Base-by-base conservation (phyloP, 192 early-diverging fungal genomes). In the Podila verticillata region DNA sequence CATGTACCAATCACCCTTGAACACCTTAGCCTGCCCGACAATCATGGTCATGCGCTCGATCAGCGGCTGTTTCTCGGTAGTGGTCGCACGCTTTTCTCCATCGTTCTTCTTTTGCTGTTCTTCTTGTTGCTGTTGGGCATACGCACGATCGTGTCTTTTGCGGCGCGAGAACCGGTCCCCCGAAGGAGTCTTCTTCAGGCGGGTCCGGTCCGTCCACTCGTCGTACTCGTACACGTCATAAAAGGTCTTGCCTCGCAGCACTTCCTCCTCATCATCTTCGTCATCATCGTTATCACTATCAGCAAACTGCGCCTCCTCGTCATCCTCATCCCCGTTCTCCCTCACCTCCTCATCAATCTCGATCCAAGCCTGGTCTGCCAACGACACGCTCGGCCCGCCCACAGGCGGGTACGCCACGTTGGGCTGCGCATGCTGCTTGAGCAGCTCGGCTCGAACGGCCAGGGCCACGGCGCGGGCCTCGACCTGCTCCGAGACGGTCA, bases 1-100 rank as follows among this genome's bases (percentile, higher is more conserved):
- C 77, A 80, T 80, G 48, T 80, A 80, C 69, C 58, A 80, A 24
- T 80, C 70, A 1, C 77, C 77, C 32, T 80, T 80, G 61, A 80
- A 80, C 12, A 60, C 77, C 47, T 68, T 80, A 24, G 77, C 54
- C 29, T 80, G 77, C 10, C 70, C 65, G 1, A 68, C 70, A 65
- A 80, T 80, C 77, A 80, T 80, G 0, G 77, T 80, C 77, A 72
- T 80, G 7, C 77, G 59, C 57, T 80, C 77, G 48, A 80, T 80
- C 77, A 80, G 54, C 2, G 65, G 70, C 12, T 15, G 48, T 9
- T 22, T 36, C 26, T 32, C n/a, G 28, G 6, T 6, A n/a, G n/a
- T n/a, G n/a, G n/a, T 24, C 8, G 13, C 61, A 19, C 17, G 49
- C 49, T 54, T 54, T 19, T 0, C 9, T 7, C 24, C 24, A 26